phyloP scores from a whole-genome alignment of 441 rosid species.

The Macaranga tanarius region DNA sequence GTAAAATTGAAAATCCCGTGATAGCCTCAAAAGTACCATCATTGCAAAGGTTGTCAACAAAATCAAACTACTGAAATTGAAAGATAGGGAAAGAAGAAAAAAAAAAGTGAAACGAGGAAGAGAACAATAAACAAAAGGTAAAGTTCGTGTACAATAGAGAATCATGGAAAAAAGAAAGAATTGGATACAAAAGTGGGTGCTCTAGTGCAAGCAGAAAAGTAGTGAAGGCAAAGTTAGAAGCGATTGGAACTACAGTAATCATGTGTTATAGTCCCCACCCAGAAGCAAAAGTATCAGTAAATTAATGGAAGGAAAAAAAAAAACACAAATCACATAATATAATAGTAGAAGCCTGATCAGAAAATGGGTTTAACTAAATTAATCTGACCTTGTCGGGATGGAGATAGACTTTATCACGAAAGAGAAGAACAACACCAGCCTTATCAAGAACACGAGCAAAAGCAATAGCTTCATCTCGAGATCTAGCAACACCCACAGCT shows the following conservation, averaged over 20 bases:
- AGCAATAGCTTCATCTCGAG: conserved; percentile 59
- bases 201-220: too few relatives aligned
- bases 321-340: too few relatives aligned
- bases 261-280: too few relatives aligned
- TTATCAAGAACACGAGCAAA: conserved; percentile 89
- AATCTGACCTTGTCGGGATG: conserved; percentile 78
- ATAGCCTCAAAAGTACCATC: not conserved
- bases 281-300: too few relatives aligned
- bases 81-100: not conserved
- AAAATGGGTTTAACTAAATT: too few relatives aligned
- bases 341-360: too few relatives aligned
- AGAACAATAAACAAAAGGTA: too few relatives aligned
- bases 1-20: not conserved
- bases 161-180: too few relatives aligned
- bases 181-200: too few relatives aligned
- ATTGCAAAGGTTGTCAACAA: not conserved
- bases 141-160: too few relatives aligned
- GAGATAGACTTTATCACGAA: conserved; percentile 81
- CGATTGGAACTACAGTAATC: too few relatives aligned
- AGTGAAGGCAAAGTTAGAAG: too few relatives aligned
- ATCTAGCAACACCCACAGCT: conserved; percentile 67
- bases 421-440: conserved; percentile 84
- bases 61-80: not conserved
- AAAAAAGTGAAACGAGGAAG: not conserved
- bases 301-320: not conserved